Base-by-base conservation (phyloP, 2,329 filamentous ascomycete species). In the Cladosporium sp. region DNA sequence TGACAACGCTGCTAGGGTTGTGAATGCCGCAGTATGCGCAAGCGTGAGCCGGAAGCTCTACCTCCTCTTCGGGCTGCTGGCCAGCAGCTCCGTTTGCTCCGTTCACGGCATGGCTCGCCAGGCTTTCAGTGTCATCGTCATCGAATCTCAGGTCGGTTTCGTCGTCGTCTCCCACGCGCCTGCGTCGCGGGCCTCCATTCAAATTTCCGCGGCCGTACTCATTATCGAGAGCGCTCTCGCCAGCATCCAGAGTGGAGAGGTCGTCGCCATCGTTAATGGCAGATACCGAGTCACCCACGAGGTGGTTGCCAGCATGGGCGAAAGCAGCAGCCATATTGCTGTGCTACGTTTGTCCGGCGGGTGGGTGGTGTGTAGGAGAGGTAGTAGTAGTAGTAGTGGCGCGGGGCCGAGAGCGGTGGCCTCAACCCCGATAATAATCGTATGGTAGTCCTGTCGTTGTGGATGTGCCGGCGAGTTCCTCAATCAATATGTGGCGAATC, bases 11-110 rank as follows among this genome's bases (percentile, higher is more conserved):
- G 76, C 91, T 90, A 2, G 95, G 90, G 66, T 96, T 96, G 81
- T 99, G 95, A 69, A 99, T 99, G 67, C 95, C 95, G 78, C 95
- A 99, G 81, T 88, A 96, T 89, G 93, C 92, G 90, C 94, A 99
- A 71, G 96, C 95, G 82, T 99, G 95, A 68, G 91, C 83, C 29
- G 95, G 95, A 63, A 98, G 87, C 78, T 97, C 92, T 10, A 83
- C 78, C 75, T 93, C 93, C 72, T 96, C 91, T 76, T 96, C 92
- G 71, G 96, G 91, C 11, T 84, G 75, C 72, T 83, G 82, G 68
- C 78, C 72, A 58, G 76, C 79, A 62, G 79, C 75, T 70, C 88
- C 89, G 72, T 88, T 89, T 57, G 89, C 90, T 56, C 89, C 91
- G 70, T 92, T 92, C 33, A 93, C 86, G 10, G 92, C 88, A 71